Percentiles rank a stretch among this genome's conserved stretches.
phyloP scores from a whole-genome alignment of 495 filamentous ascomycete genomes.

The Aspergillus haitiensis region DNA sequence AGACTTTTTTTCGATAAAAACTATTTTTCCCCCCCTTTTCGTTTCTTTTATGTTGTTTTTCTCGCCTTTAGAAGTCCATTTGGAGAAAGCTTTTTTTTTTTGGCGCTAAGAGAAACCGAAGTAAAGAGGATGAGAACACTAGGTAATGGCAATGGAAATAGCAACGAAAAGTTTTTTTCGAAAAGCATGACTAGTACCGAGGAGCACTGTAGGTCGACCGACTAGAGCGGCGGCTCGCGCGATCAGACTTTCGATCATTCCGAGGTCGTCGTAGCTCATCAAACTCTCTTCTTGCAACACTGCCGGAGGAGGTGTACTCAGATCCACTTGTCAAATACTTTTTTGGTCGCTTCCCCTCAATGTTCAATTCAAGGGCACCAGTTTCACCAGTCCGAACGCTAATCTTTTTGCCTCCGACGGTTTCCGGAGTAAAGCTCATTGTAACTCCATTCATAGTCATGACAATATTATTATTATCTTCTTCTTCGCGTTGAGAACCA shows the following conservation, averaged over 20 bases:
- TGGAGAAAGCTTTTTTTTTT: neutral
- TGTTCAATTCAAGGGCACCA: constrained; percentile 42
- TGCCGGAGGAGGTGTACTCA: constrained; percentile 33
- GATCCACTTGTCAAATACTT: constrained; percentile 39
- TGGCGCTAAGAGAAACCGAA: constrained; percentile 5
- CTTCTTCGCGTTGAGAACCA: constrained; percentile 36
- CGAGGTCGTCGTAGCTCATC: constrained; percentile 35
- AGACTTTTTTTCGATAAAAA: constrained; percentile 1
- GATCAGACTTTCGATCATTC: constrained; percentile 42
- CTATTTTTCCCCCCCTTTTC: neutral
- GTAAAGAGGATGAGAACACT: constrained; percentile 5
- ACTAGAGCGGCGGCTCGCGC: constrained; percentile 39
- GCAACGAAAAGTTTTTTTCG: neutral
- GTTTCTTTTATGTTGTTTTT: neutral
- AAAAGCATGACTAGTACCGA: constrained; percentile 18
- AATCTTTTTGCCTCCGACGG: constrained; percentile 42
- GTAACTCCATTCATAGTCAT: constrained; percentile 47
- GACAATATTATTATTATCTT: constrained; percentile 45
- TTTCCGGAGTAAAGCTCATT: constrained; percentile 42
- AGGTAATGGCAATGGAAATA: constrained; percentile 8
- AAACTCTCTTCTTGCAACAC: constrained; percentile 30
- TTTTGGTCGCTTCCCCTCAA: constrained; percentile 41
- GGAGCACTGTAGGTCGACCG: constrained; percentile 38
- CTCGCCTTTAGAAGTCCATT: neutral
- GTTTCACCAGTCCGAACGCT: constrained; percentile 43